Conservation (phyloP, 2,329 filamentous ascomycete species). For the Penicillium sp. region DNA sequence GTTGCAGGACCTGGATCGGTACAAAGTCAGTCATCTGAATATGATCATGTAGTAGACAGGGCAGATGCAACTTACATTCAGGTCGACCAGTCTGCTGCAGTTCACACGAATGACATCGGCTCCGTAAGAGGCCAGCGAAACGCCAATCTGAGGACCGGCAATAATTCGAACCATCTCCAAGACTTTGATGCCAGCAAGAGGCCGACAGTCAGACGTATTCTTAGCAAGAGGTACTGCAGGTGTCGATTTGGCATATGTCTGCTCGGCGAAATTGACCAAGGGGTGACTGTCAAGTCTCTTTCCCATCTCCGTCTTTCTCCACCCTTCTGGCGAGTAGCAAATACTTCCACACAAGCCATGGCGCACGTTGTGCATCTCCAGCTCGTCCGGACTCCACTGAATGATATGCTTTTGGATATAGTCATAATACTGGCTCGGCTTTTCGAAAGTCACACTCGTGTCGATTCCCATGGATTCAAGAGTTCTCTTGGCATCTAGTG, state of each 20-base stretch:
- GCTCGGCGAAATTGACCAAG: slow-evolving; percentile 41
- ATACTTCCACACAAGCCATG: slow-evolving; percentile 47
- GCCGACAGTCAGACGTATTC: slow-evolving; percentile 13
- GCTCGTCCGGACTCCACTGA: slow-evolving; percentile 40
- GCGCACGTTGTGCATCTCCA: slow-evolving; percentile 43
- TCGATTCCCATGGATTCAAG: slow-evolving; percentile 50
- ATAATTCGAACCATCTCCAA: slow-evolving; percentile 43
- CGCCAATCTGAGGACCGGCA: slow-evolving; percentile 45
- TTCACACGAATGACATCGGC: slow-evolving; percentile 50
- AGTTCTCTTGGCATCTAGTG: slow-evolving; percentile 44
- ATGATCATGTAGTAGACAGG: background rate
- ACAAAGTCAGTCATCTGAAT: background rate
- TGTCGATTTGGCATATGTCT: slow-evolving; percentile 36
- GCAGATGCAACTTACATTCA: slow-evolving; percentile 21
- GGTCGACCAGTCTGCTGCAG: slow-evolving; percentile 39
- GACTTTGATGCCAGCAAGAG: slow-evolving; percentile 50
- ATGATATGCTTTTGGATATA: slow-evolving; percentile 30
- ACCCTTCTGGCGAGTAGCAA: slow-evolving; percentile 46
- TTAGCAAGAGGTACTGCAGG: slow-evolving; percentile 29
- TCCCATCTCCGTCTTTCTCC: slow-evolving; percentile 47
- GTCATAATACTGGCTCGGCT: slow-evolving; percentile 11
- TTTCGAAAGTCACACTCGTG: slow-evolving; percentile 19
- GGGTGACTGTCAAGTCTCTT: slow-evolving; percentile 43
- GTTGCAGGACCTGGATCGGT: slow-evolving; percentile 17
- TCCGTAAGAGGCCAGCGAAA: slow-evolving; percentile 45